Evolutionary conservation across 768 basidiomycete genomes (phyloP), one percentile per base, ranked within the genome.

Genomic region (Mycena albidolilacea): DNA sequence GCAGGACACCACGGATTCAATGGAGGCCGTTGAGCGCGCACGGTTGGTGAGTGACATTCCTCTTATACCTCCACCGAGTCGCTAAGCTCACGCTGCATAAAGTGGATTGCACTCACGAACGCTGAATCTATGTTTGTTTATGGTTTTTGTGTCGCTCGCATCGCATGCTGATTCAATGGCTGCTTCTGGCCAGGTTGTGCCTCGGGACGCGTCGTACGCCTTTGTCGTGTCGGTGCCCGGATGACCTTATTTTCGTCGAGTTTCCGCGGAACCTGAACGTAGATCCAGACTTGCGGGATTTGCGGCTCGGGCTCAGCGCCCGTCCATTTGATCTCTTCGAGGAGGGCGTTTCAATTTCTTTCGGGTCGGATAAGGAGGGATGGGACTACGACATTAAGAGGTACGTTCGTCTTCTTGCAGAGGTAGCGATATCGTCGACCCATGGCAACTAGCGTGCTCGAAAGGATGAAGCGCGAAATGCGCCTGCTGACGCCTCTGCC

Each of bases 71-170:
- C 21, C 5, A 50, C 30, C 23, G 10, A 30, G 11, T n/a, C 14
- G 3, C 30, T 30, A 21, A 43, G 30, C 38, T 37, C 57, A 43
- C 23, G 60, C 21, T 37, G 9, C 5, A 62, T 43, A 2, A 43
- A 72, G 71, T 72, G 71, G 71, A 41, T 72, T 41, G 60, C 71
- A 6, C 41, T 72, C 0, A 64, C 66, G 11, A 72, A 72, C 15
- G 46, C 60, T 2, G 71, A 72, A 50, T 72, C 71, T 10, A 58
- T 72, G 71, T 72, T 3, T 8, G 60, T 54, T 35, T 69, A 43
- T 48, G 43, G 17, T 19, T 14, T 7, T 65, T 12, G 8, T 4
- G 30, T 58, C 58, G 23, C n/a, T 9, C 7, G 21, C 10, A 14
- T 10, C 19, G n/a, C 41, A 14, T 5, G 41, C n/a, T 23, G 9